Evolutionary conservation across 768 basidiomycete species (phyloP), one percentile per base, ranked within the genome.

Genomic region (Mycena galopus): DNA sequence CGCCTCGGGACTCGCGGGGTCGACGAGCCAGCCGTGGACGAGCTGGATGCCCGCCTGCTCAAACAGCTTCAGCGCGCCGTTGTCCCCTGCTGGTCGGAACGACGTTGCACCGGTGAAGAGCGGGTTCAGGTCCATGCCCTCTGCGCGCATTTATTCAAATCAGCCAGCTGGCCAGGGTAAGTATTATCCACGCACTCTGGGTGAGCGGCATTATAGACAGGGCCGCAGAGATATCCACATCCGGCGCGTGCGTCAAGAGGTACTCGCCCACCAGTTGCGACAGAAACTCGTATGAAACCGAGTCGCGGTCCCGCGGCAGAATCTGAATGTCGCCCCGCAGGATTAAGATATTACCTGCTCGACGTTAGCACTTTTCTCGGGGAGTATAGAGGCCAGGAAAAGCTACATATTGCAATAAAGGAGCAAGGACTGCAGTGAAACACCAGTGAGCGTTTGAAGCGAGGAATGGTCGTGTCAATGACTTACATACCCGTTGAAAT

Each of bases 41-140:
- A 98, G 90, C 7, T 88, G 83, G 53, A 97, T 94, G 11, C 91
- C 91, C 0, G 91, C 93, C 53, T 94, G 91, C n/a, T 91, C 84
- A 77, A 98, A 98, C 10, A 98, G 88, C 69, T 93, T 90, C 53
- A 98, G 88, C 78, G 95, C 96, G 2, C 94, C 95, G 0, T 90
- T 90, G 32, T 86, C 86, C 1, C 88, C 89, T 11, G 85, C 84
- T 2, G 94, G 93, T 16, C 89, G 86, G 79, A 97, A 96, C 0
- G 90, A 87, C 2, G 88, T 88, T 9, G 91, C 78, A 0, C 88
- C 88, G 0, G 91, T 93, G 79, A 98, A 98, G 0, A 91, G 81
- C 1, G 96, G 95, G 76, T 98, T 96, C 55, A 98, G 85, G 78
- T 96, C 93, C 86, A 98, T 93, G 16, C 96, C 96, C 86, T 90